phyloP scores from a whole-genome alignment of 1,284 basidiomycete genomes.

The Stygiomarasmius scandens region DNA sequence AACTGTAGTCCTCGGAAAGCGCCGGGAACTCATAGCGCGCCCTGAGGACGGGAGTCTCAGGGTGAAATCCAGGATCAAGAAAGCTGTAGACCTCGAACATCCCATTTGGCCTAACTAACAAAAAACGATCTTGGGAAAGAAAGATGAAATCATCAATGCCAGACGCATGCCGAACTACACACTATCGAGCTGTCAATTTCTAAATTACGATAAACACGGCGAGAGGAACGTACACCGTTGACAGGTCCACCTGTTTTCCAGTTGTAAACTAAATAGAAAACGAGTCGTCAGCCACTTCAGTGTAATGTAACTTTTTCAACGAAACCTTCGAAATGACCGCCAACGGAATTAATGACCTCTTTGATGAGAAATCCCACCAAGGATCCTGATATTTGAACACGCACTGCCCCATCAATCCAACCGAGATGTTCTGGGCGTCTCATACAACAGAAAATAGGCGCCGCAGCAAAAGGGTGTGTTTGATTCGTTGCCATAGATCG shows the following conservation, averaged over 20 bases:
- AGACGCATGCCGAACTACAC: constrained; percentile 33
- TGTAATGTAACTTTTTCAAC: neutral
- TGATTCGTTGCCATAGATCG: constrained; percentile 50
- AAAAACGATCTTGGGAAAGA: constrained; percentile 43
- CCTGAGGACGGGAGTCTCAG: constrained; percentile 31
- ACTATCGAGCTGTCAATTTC: constrained; percentile 31
- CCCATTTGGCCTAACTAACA: constrained; percentile 46
- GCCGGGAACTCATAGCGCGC: constrained; percentile 44
- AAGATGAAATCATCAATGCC: constrained; percentile 57
- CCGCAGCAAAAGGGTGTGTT: constrained; percentile 46
- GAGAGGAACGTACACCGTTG: neutral
- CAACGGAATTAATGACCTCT: constrained; percentile 39
- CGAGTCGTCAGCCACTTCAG: neutral
- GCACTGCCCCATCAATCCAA: constrained; percentile 39
- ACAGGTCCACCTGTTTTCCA: neutral
- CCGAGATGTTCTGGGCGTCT: constrained; percentile 27
- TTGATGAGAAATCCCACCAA: constrained; percentile 50
- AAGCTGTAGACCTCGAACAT: constrained; percentile 51
- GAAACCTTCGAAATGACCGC: constrained; percentile 10
- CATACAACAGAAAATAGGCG: constrained; percentile 40
- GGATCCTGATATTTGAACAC: constrained; percentile 48
- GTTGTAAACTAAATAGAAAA: neutral
- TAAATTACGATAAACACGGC: no score
- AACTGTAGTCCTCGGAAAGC: constrained; percentile 43
- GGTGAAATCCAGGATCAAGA: constrained; percentile 33